Evolutionary conservation across 139 green algal species (phyloP).

Genomic region (Chlorella sp.): DNA sequence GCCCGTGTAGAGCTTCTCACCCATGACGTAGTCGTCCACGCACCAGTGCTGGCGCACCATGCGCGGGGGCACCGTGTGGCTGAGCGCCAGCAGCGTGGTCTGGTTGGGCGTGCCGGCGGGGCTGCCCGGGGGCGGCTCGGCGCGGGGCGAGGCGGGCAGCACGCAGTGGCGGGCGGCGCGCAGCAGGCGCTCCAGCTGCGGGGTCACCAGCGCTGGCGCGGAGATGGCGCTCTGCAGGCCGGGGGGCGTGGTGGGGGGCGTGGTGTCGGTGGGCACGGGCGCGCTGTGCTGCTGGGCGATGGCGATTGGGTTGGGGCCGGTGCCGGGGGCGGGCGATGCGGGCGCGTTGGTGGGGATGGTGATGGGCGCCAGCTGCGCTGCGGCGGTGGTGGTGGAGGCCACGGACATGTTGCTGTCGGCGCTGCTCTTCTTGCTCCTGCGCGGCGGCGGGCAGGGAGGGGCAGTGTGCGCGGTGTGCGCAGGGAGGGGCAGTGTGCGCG

Average conservation of each 20-base stretch:
- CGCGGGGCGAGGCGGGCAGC: conserved; percentile 15
- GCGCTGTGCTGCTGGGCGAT: not conserved
- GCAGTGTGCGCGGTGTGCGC: too few species aligned
- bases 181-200: conserved; percentile 28
- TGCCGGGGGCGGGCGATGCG: not conserved
- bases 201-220: conserved; percentile 5
- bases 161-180: conserved; percentile 20
- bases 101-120: conserved; percentile 1
- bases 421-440: not conserved
- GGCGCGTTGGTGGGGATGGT: not conserved
- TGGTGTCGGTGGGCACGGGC: not conserved
- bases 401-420: conserved; percentile 1
- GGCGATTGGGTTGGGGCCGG: too few species aligned
- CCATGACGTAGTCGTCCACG: conserved; percentile 40
- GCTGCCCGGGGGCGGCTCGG: not conserved
- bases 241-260: not conserved
- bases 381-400: not conserved
- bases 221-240: too few species aligned
- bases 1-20: conserved; percentile 52
- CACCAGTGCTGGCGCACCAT: conserved; percentile 46
- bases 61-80: conserved; percentile 34
- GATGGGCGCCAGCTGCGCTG: too few species aligned
- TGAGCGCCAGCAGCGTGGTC: conserved; percentile 33
- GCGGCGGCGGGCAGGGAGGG: too few species aligned
- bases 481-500: too few species aligned